Percentiles rank a stretch among this genome's conserved stretches.
Conservation (phyloP, 148 eudicot genomes). For the Fagopyrum homotropicum region DNA sequence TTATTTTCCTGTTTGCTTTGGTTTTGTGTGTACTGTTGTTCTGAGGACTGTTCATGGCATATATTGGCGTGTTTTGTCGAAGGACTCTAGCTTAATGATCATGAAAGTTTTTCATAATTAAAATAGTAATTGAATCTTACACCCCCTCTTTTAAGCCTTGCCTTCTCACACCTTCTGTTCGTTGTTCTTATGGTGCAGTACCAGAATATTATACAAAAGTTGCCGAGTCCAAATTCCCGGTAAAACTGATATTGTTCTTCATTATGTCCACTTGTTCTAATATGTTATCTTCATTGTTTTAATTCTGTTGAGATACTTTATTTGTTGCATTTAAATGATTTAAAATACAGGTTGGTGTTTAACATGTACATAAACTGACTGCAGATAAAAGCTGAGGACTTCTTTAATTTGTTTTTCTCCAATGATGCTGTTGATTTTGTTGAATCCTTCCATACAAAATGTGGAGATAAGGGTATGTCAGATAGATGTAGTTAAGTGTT, state of each 20-base stretch:
- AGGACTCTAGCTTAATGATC: background rate
- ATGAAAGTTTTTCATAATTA: background rate
- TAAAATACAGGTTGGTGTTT: background rate
- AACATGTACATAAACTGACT: slow-evolving; percentile 13
- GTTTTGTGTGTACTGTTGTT: no score
- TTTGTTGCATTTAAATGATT: background rate
- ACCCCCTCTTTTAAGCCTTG: background rate
- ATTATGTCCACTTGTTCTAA: background rate
- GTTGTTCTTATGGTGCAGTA: slow-evolving; percentile 39
- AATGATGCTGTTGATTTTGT: slow-evolving; percentile 56
- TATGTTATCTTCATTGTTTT: background rate
- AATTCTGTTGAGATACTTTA: background rate
- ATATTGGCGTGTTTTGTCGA: background rate
- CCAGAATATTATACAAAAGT: slow-evolving; percentile 56
- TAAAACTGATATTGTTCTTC: slow-evolving; percentile 18
- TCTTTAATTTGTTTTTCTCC: slow-evolving; percentile 66
- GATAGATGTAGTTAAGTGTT: background rate
- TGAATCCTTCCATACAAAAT: slow-evolving; percentile 56
- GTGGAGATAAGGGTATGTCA: slow-evolving; percentile 79
- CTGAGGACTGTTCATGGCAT: background rate
- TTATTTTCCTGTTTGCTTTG: no score
- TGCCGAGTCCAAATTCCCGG: slow-evolving; percentile 81
- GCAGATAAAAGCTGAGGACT: slow-evolving; percentile 74
- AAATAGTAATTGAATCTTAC: no score
- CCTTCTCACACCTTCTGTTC: background rate